Evolutionary conservation across 1,284 basidiomycete species (phyloP).

Genomic region (Boletus smithii): DNA sequence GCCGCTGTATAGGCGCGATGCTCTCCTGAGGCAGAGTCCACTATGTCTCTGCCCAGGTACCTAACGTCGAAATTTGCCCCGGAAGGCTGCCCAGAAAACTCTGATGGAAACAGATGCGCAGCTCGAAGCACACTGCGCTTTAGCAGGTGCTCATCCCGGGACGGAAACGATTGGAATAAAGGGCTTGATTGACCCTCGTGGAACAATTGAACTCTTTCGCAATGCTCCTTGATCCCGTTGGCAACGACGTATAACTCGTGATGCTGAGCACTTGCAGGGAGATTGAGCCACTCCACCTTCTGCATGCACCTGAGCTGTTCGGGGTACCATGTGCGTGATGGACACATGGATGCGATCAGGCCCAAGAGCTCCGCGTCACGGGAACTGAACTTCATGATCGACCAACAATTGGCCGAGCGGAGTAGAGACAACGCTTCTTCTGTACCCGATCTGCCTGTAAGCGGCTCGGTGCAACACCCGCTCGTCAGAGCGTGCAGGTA

Average conservation of each 20-base stretch:
- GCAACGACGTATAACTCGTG: slow-evolving; percentile 27
- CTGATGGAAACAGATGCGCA: slow-evolving; percentile 11
- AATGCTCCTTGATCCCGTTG: slow-evolving; percentile 33
- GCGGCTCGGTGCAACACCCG: slow-evolving; percentile 41
- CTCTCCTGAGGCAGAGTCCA: slow-evolving; percentile 9
- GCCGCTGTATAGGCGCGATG: slow-evolving; percentile 17
- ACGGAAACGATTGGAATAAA: slow-evolving; percentile 9
- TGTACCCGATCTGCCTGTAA: slow-evolving; percentile 44
- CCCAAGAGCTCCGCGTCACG: slow-evolving; percentile 33
- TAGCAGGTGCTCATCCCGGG: slow-evolving; percentile 9
- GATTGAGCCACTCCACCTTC: slow-evolving; percentile 23
- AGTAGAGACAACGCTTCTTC: slow-evolving; percentile 44
- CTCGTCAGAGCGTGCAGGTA: slow-evolving; percentile 48
- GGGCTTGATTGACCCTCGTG: background rate
- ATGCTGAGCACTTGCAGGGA: slow-evolving; percentile 33
- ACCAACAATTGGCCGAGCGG: slow-evolving; percentile 36
- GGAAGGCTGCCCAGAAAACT: slow-evolving; percentile 1
- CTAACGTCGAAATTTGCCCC: slow-evolving; percentile 3
- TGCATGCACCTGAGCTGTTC: slow-evolving; percentile 40
- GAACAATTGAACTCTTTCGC: slow-evolving; percentile 16
- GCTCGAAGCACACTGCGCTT: slow-evolving; percentile 16
- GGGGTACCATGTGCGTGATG: slow-evolving; percentile 41
- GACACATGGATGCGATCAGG: slow-evolving; percentile 37
- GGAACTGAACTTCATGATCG: slow-evolving; percentile 37
- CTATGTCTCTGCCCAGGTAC: slow-evolving; percentile 21